phyloP scores from a whole-genome alignment of 176 grass and related monocot species.

The Oryza australiensis region DNA sequence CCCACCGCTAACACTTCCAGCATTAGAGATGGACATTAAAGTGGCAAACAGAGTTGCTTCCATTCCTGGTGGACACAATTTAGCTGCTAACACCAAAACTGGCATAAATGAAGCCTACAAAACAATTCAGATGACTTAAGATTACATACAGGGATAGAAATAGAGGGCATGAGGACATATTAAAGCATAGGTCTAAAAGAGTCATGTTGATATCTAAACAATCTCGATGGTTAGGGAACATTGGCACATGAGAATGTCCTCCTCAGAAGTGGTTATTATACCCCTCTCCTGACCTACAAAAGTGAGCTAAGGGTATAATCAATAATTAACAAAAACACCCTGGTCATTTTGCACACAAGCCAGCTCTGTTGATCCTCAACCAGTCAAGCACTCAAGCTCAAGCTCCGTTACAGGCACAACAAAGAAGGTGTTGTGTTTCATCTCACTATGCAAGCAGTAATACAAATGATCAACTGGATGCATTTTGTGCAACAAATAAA shows the following conservation, averaged over 20 bases:
- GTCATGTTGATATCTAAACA: constrained; percentile 28
- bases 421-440: not conserved
- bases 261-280: constrained; percentile 12
- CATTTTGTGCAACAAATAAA: not conserved
- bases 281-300: not conserved
- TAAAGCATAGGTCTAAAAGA: constrained; percentile 17
- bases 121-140: constrained; percentile 22
- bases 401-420: not conserved
- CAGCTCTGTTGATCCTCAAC: not conserved
- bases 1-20: constrained; percentile 84
- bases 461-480: not conserved
- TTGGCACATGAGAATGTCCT: constrained; percentile 19
- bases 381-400: too few species aligned
- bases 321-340: not conserved
- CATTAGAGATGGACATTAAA: constrained; percentile 97
- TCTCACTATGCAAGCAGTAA: constrained; percentile 1
- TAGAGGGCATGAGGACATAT: not conserved
- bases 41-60: constrained; percentile 98
- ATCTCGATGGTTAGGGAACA: not conserved
- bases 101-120: constrained; percentile 99
- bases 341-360: not conserved
- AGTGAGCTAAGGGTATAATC: not conserved
- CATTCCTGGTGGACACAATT: constrained; percentile 88
- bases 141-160: constrained; percentile 22
- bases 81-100: constrained; percentile 93